These are phyloP conservation scores for Brassica balearica DNA, from an alignment of 441 rosid species.

Conservation along the genomic window DNA sequence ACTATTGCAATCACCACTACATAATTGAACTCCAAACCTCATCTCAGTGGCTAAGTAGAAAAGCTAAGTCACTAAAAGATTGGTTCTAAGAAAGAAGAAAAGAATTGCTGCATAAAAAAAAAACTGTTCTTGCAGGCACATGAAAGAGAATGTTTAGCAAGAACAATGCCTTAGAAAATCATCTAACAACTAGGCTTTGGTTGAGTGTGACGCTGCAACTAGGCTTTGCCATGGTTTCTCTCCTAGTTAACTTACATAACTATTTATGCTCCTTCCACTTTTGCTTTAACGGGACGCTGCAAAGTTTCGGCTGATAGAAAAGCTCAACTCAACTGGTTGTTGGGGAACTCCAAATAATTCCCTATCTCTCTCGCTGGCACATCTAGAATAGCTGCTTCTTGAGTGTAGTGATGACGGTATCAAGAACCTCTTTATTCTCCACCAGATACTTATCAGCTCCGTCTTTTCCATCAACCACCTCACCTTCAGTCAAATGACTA, in stretches of 20 bases:
- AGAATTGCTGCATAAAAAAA: background rate
- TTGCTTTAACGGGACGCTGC: background rate
- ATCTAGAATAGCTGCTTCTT: slow-evolving; percentile 56
- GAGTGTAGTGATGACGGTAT: slow-evolving; percentile 48
- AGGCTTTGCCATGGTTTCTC: slow-evolving; percentile 14
- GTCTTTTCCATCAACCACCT: slow-evolving; percentile 49
- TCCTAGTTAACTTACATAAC: background rate
- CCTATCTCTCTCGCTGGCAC: no score
- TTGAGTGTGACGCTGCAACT: no score
- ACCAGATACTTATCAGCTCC: slow-evolving; percentile 59
- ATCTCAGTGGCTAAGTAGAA: slow-evolving; percentile 11
- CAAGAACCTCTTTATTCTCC: slow-evolving; percentile 52
- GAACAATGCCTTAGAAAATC: slow-evolving; percentile 5
- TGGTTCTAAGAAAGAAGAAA: slow-evolving; percentile 7
- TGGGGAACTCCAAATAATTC: background rate
- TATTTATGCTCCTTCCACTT: background rate
- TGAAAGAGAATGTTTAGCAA: background rate
- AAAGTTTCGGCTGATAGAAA: slow-evolving; percentile 5
- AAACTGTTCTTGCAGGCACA: background rate
- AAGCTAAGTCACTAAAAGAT: background rate
- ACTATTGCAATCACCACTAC: background rate
- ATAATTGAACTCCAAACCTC: slow-evolving; percentile 1
- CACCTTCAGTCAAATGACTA: slow-evolving; percentile 54
- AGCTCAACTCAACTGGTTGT: background rate
- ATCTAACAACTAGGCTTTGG: slow-evolving; percentile 18